A percentile compares a stretch with the other conserved stretches of the same genome.
Conservation (phyloP, 345 rosid genomes). For the Gossypioides kirkii region DNA sequence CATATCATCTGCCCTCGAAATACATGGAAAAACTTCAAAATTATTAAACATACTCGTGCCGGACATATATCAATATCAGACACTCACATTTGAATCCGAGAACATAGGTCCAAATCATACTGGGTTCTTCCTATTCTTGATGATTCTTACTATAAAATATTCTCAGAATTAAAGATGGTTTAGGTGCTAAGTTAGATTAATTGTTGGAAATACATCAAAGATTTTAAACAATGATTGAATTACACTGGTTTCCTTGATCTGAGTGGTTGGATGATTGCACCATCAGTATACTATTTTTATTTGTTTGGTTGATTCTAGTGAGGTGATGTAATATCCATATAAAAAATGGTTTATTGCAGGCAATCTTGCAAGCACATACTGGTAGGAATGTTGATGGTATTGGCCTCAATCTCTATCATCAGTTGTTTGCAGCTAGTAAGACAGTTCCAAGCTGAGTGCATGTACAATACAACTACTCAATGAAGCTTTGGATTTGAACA, state of each 20-base stretch:
- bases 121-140: no score
- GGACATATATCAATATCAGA: no score
- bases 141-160: no score
- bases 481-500: not conserved
- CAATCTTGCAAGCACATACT: conserved; percentile 62
- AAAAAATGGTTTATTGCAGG: conserved; percentile 34
- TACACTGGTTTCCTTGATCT: not conserved
- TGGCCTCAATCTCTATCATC: no score
- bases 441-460: conserved; percentile 43
- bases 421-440: no score
- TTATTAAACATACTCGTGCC: not conserved
- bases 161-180: not conserved
- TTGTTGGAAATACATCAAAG: not conserved
- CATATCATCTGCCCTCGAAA: not conserved
- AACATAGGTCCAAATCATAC: no score
- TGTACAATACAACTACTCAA: conserved; percentile 16
- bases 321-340: not conserved
- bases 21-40: not conserved
- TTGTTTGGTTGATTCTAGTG: not conserved
- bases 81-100: no score
- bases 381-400: conserved; percentile 83
- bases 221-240: not conserved
- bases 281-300: not conserved
- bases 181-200: not conserved
- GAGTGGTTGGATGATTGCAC: not conserved